phyloP scores from a whole-genome alignment of 139 green algal genomes.

The Chlamydomonas schloesseri region DNA sequence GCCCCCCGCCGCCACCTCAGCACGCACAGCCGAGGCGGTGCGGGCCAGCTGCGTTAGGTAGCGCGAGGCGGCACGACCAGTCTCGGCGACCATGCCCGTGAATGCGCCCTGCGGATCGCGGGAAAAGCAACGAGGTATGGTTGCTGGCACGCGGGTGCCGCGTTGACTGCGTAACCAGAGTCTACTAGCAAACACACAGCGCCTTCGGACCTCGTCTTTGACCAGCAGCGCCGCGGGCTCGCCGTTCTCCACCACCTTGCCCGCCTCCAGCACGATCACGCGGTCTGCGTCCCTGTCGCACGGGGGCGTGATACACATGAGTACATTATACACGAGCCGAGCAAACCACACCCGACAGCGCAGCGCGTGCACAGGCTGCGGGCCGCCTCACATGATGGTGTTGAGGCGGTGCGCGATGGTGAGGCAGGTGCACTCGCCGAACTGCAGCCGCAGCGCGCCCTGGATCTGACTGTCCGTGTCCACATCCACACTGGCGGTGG shows the following conservation, averaged over 20 bases:
- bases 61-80: conserved; percentile 39
- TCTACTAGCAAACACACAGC: no score
- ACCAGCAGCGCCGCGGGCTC: conserved; percentile 59
- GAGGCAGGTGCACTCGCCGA: conserved; percentile 84
- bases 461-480: conserved; percentile 83
- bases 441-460: conserved; percentile 85
- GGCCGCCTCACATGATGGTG: conserved; percentile 72
- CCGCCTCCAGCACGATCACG: conserved; percentile 66
- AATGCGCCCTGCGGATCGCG: conserved; percentile 47
- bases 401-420: conserved; percentile 90
- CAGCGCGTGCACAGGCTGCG: no score
- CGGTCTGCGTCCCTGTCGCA: background rate
- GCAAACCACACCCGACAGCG: no score
- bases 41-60: conserved; percentile 44
- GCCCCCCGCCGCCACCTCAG: background rate
- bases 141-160: no score
- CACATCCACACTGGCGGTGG: conserved; percentile 91
- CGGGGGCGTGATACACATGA: no score
- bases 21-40: background rate
- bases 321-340: no score
- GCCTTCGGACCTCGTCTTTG: conserved; percentile 14
- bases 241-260: conserved; percentile 56
- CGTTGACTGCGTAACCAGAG: no score
- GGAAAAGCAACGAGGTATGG: no score
- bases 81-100: conserved; percentile 62